Evolutionary conservation across 148 eudicot genomes (phyloP).

Genomic region (Camellia sinensis): DNA sequence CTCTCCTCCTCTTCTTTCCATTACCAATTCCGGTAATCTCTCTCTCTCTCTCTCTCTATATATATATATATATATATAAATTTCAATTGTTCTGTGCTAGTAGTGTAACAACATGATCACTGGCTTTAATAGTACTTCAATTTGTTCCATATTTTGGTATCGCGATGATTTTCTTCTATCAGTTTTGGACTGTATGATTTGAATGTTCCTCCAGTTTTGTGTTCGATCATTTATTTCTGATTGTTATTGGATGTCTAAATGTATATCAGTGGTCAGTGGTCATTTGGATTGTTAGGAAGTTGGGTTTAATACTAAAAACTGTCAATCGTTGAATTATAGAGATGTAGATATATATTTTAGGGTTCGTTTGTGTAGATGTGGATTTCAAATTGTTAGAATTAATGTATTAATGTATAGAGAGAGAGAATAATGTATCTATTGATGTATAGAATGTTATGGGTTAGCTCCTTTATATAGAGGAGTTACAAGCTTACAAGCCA

Average conservation of each 20-base stretch:
- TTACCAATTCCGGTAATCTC: conserved; percentile 22
- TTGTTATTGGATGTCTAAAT: not conserved
- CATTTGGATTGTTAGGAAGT: not conserved
- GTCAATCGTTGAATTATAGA: conserved; percentile 6
- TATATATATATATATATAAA: too few relatives aligned
- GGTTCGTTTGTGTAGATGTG: too few relatives aligned
- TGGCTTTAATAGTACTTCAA: not conserved
- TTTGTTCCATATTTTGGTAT: not conserved
- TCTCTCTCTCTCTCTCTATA: conserved; percentile 12
- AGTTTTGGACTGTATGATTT: not conserved
- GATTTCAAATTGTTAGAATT: too few relatives aligned
- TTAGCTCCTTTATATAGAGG: too few relatives aligned
- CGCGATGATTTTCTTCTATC: not conserved
- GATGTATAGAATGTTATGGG: too few relatives aligned
- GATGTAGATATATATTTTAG: not conserved
- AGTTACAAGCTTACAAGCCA: too few relatives aligned
- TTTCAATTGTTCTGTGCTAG: conserved; percentile 2
- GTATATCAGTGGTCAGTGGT: not conserved
- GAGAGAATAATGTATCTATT: too few relatives aligned
- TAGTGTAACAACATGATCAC: not conserved
- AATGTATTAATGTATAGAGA: too few relatives aligned
- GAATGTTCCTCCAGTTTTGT: not conserved
- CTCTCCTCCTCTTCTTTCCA: conserved; percentile 3
- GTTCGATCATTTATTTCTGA: not conserved
- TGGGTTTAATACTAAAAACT: not conserved